Evolutionary conservation across 257 asterid genomes (phyloP), one percentile per base, ranked within the genome.

Genomic region (Solanum chmielewskii): DNA sequence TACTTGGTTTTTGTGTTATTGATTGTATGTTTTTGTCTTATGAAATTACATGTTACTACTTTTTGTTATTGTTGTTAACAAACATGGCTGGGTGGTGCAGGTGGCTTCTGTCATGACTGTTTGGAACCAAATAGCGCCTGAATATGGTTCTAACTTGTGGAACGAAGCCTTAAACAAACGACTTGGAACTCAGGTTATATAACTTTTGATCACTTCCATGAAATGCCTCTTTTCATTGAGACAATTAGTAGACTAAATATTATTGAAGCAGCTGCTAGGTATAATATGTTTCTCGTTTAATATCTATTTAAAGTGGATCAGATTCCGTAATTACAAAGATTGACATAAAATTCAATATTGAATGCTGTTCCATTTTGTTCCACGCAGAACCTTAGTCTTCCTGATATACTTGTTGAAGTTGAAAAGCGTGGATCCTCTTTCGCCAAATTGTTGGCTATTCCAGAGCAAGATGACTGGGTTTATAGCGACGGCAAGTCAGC

Each of bases 111-210:
- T 92, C 86, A 95, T 96, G 97, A 95, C 99, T 88, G 89, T 96
- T 86, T 96, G 95, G 95, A 94, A 91, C 83, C 98, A 95, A 86
- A 42, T 96, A 90, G 87, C 91, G 88, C 99, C 99, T 86, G 94
- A 90, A 85, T 95, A 95, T 92, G 98, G 97, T 86, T 93, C 96
- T 87, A 95, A 90, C 90, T 39, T 96, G 96, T 96, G 98, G 99
- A 94, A 86, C 86, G 99, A 96, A 94, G 98, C 99, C 87, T 88
- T 96, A 92, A 96, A 96, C 93, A 95, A 92, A 87, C 95, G 98
- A 59, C 97, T 96, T 66, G 98, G 98, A 88, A 95, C 98, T 90
- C 83, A 94, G 99, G 99, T 96, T 83, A 86, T 86, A 71, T 86
- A 71, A 25, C 23, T 85, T 66, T 68, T 21, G 9, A 25, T 76